Evolutionary conservation across 305 asterid genomes (phyloP), one percentile per base, ranked within the genome.

Genomic region (Fraxinus greggii): DNA sequence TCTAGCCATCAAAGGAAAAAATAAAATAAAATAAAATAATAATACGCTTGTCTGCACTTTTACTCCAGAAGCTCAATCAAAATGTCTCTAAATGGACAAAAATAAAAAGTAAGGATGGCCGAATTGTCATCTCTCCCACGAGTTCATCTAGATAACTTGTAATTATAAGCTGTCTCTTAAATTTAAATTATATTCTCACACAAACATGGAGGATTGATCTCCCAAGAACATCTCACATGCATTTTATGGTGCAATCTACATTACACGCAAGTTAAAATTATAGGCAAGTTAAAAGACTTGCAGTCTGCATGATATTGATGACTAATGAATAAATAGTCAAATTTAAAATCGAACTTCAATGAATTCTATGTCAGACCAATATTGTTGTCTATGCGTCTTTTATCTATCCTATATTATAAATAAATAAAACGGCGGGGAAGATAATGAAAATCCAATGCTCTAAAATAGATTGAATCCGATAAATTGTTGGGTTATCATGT

Each of bases 51-150:
- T 77, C 9, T 32, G 80, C 80, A 85, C 85, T 85, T 86, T 87
- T 78, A 82, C 89, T 89, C 85, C 5, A 87, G 87, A 84, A 77
- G 84, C 82, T 61, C 84, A 51, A 86, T 84, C 78, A 86, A 86
- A 86, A 26, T 88, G 92, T 89, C 87, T 77, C 80, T 81, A 88
- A 80, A 78, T 82, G 80, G 85, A 84, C 86, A 84, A 84, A 82
- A 84, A 24, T 82, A 83, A 81, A 89, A 72, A 88, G 88, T 65
- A 79, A 69, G 82, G 82, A 36, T 83, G 86, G 90, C 75, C 85
- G 75, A 78, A 85, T 38, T 84, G 81, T 23, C 83, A 85, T 83
- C 87, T 51, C 90, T 87, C 93, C 86, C 98, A 93, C 97, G 97
- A 92, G 98, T 83, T 83, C 82, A 81, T 86, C 92, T 73, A 42